Conservation (phyloP, 257 asterid genomes). For the Nicotiana obtusifolia region DNA sequence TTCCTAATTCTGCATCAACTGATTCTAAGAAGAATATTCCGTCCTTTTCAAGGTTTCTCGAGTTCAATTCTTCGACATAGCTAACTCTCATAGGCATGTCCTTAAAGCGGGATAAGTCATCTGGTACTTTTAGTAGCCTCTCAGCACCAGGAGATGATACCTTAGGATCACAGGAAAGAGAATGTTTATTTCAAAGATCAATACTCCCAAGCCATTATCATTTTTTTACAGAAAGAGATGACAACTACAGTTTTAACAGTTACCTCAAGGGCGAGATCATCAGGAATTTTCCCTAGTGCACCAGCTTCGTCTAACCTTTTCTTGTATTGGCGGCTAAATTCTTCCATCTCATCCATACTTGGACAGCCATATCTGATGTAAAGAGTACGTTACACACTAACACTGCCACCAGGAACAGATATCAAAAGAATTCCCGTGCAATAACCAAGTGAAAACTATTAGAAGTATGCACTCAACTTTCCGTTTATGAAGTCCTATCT, state of each 20-base stretch:
- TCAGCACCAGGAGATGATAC: conserved; percentile 92
- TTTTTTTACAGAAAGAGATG: background rate
- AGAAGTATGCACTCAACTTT: background rate
- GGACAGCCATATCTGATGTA: conserved; percentile 77
- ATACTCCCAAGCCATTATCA: background rate
- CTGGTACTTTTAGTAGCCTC: conserved; percentile 75
- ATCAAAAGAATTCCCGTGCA: background rate
- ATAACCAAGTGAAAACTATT: conserved; percentile 3
- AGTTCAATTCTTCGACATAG: conserved; percentile 38
- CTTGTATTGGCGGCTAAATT: conserved; percentile 65
- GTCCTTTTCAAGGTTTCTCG: conserved; percentile 32
- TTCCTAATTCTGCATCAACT: conserved; percentile 48
- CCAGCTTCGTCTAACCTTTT: conserved; percentile 65
- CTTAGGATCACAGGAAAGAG: conserved; percentile 29
- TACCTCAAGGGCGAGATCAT: conserved; percentile 88
- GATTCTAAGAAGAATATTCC: conserved; percentile 60
- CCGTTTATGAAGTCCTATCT: too few species aligned
- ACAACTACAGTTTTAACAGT: background rate
- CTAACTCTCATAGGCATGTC: conserved; percentile 72
- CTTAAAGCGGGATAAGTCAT: conserved; percentile 67
- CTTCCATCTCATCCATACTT: conserved; percentile 63
- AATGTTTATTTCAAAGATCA: background rate
- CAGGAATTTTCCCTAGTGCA: conserved; percentile 69
- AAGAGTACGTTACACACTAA: background rate
- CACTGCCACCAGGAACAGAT: background rate